Conservation (phyloP, 148 eudicot species). For the Rhododendron vialii region DNA sequence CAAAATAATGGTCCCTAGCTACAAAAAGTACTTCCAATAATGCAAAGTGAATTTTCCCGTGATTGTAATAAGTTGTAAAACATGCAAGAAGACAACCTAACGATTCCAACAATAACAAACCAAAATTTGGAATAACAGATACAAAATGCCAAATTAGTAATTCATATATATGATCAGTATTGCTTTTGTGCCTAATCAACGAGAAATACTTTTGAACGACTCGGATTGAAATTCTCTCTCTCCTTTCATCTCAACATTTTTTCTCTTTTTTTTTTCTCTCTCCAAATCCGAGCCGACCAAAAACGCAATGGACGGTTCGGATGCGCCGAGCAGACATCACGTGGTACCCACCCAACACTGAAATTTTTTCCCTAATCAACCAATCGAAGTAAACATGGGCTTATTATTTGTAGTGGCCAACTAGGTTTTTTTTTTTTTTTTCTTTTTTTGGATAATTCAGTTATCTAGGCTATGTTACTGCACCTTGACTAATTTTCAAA, state of each 20-base stretch:
- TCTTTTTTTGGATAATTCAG: too few species aligned
- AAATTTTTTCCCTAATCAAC: background rate
- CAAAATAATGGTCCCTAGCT: background rate
- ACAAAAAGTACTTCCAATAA: background rate
- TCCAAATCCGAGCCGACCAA: too few species aligned
- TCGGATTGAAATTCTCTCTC: too few species aligned
- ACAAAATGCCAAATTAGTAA: background rate
- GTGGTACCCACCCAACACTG: too few species aligned
- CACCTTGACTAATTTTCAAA: too few species aligned
- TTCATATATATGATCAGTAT: background rate
- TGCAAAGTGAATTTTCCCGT: background rate
- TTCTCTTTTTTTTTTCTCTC: too few species aligned
- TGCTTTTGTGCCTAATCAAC: background rate
- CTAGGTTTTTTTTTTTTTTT: too few species aligned
- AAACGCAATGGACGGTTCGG: too few species aligned
- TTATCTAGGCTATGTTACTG: too few species aligned
- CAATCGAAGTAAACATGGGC: background rate
- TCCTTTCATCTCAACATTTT: too few species aligned
- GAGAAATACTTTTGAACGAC: too few species aligned
- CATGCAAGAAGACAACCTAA: background rate
- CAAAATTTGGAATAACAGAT: background rate
- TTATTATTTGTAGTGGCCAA: background rate
- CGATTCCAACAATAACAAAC: background rate
- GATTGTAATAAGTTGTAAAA: background rate
- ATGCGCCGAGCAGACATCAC: too few species aligned